Conservation (phyloP, 768 basidiomycete genomes). For the Tricholoma terreum region DNA sequence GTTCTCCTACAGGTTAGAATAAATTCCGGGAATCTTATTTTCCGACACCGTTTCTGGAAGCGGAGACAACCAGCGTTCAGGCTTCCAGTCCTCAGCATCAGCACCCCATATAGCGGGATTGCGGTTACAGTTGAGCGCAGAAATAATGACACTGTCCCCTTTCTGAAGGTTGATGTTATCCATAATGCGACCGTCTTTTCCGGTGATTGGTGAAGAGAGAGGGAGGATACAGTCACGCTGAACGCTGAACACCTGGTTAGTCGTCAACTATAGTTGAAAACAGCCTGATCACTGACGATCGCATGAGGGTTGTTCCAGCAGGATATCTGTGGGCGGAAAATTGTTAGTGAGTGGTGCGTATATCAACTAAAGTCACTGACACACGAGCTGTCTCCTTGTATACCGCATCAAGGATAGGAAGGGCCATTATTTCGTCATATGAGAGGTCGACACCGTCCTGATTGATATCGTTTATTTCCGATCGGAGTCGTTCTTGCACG, state of each 20-base stretch:
- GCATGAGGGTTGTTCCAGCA: too few species aligned
- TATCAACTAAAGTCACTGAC: too few species aligned
- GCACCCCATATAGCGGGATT: conserved; percentile 35
- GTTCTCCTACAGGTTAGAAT: too few species aligned
- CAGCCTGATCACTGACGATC: conserved; percentile 4
- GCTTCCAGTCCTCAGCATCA: conserved; percentile 35
- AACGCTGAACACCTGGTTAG: too few species aligned
- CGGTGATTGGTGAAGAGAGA: conserved; percentile 27
- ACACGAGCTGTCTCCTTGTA: conserved; percentile 20
- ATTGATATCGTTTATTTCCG: conserved; percentile 33
- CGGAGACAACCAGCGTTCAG: conserved; percentile 40
- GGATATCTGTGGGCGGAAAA: too few species aligned
- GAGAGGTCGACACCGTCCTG: conserved; percentile 10
- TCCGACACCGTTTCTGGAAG: too few species aligned
- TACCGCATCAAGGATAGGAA: conserved; percentile 23
- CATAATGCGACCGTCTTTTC: conserved; percentile 26
- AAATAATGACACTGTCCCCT: conserved; percentile 24
- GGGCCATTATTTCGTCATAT: conserved; percentile 18
- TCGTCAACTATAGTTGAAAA: conserved; percentile 13
- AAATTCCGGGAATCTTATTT: too few species aligned
- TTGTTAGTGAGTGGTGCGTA: too few species aligned
- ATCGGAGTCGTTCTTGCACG: conserved; percentile 34
- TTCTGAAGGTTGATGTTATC: conserved; percentile 22
- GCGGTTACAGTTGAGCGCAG: conserved; percentile 27
- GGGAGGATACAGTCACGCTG: too few species aligned